Conservation (phyloP, 768 basidiomycete species). For the Strobilomyces confusus region DNA sequence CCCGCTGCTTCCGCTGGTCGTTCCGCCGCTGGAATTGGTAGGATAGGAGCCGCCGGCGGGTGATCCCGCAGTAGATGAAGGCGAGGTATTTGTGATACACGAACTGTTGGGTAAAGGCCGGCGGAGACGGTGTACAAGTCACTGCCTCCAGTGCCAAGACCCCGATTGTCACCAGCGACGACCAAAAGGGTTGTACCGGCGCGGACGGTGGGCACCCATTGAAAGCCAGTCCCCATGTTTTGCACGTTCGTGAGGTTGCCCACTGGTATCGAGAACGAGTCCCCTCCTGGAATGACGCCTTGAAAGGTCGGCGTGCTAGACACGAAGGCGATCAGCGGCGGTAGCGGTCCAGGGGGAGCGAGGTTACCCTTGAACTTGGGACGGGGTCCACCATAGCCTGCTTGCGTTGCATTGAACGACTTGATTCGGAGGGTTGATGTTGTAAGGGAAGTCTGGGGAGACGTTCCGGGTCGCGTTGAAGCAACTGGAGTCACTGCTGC, state of each 20-base stretch:
- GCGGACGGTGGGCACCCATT: constrained; percentile 62
- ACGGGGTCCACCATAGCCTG: constrained; percentile 62
- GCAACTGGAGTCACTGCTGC: constrained; percentile 53
- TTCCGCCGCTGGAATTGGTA: constrained; percentile 44
- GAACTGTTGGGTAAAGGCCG: constrained; percentile 45
- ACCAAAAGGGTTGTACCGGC: constrained; percentile 64
- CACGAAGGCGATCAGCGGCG: neutral
- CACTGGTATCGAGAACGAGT: constrained; percentile 64
- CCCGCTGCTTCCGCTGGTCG: constrained; percentile 26
- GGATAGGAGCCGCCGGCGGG: constrained; percentile 75
- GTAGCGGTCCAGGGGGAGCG: neutral
- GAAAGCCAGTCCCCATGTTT: constrained; percentile 57
- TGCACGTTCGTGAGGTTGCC: constrained; percentile 41
- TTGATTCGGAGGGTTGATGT: constrained; percentile 56
- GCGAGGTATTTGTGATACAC: constrained; percentile 58
- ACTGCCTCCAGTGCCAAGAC: constrained; percentile 69
- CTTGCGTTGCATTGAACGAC: constrained; percentile 61
- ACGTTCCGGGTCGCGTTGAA: constrained; percentile 50
- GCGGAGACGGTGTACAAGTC: constrained; percentile 49
- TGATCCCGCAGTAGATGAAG: constrained; percentile 71
- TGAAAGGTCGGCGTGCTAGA: constrained; percentile 56
- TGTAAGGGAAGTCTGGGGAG: constrained; percentile 53
- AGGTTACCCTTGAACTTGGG: constrained; percentile 50
- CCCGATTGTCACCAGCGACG: constrained; percentile 62
- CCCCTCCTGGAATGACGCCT: constrained; percentile 76